Evolutionary conservation across 2,329 filamentous ascomycete species (phyloP), one percentile per base, ranked within the genome.

Genomic region (Exophiala viscosa): DNA sequence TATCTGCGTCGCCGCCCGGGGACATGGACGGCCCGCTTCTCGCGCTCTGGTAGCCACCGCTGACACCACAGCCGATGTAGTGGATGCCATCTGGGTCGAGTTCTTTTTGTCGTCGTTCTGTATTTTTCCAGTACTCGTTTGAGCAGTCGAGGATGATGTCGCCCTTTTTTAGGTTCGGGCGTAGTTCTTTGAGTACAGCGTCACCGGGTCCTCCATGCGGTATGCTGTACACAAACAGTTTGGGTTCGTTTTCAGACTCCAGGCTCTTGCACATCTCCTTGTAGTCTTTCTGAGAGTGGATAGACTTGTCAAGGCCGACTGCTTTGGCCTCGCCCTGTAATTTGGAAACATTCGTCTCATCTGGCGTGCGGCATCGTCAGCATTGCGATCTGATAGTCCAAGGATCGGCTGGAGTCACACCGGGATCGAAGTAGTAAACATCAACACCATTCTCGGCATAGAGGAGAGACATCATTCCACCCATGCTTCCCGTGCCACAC

Each of bases 111-210:
- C 84, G 71, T 9, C 81, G 67, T 64, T 88, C 81, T 0, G 85
- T 88, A 42, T 80, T 81, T 33, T 76, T 69, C 68, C 82, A 87
- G 64, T 85, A 75, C 67, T 88, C 84, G 61, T 88, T 88, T 0
- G 81, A 82, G 8, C 81, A 82, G 63, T 88, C 85, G 31, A 88
- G 74, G 49, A 88, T 81, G 46, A 88, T 81, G 64, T 88, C 85
- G 11, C 80, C 81, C 40, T 72, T 71, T 14, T 76, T 73, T 3
- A 88, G 69, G 55, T 80, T 57, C 15, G 53, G 59, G 10, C 36
- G 48, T 3, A 65, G 51, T 3, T 59, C 60, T 23, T 73, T 66
- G 8, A 74, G 60, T 18, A 69, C 68, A n/a, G 65, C 64, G 57
- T 74, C 71, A 5, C 67, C 69, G 3, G 69, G 66, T 9, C 54